Evolutionary conservation across 345 rosid species (phyloP).

Genomic region (Acer campestre): DNA sequence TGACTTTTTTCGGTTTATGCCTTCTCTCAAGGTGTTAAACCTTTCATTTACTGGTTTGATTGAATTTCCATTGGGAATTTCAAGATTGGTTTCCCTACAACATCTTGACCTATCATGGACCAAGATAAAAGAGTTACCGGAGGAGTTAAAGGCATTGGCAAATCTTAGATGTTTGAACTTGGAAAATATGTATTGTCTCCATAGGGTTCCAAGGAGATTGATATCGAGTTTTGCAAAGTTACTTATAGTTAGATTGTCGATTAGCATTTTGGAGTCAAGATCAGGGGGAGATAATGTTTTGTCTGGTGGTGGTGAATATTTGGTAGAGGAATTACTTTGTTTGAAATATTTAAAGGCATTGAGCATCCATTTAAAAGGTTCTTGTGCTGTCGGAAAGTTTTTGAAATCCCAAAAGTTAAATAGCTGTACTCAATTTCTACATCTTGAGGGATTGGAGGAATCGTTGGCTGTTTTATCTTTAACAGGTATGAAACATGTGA

Average conservation of each 20-base stretch:
- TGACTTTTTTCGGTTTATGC: constrained; percentile 25
- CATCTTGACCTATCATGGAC: background rate
- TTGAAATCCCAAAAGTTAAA: background rate
- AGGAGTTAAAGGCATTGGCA: background rate
- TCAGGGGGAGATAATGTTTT: background rate
- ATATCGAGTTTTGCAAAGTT: background rate
- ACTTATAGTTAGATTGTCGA: background rate
- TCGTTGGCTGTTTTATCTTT: too few relatives aligned
- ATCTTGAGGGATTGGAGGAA: too few relatives aligned
- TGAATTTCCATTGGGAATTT: background rate
- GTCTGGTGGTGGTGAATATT: background rate
- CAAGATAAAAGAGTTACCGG: background rate
- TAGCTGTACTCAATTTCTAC: too few relatives aligned
- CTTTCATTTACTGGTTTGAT: background rate
- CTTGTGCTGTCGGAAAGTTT: background rate
- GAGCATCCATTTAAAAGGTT: background rate
- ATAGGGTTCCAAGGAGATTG: background rate
- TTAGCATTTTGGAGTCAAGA: too few relatives aligned
- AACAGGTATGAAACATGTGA: too few relatives aligned
- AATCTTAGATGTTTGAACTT: background rate
- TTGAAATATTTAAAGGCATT: constrained; percentile 8
- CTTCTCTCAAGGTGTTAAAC: constrained; percentile 5
- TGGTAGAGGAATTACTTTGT: constrained; percentile 6
- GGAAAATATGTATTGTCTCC: background rate
- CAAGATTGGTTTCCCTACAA: background rate